A percentile compares a stretch with the other conserved stretches of the same genome.
Conservation (phyloP, 2,329 filamentous ascomycete genomes). For the Pseudogymnoascus sp. region DNA sequence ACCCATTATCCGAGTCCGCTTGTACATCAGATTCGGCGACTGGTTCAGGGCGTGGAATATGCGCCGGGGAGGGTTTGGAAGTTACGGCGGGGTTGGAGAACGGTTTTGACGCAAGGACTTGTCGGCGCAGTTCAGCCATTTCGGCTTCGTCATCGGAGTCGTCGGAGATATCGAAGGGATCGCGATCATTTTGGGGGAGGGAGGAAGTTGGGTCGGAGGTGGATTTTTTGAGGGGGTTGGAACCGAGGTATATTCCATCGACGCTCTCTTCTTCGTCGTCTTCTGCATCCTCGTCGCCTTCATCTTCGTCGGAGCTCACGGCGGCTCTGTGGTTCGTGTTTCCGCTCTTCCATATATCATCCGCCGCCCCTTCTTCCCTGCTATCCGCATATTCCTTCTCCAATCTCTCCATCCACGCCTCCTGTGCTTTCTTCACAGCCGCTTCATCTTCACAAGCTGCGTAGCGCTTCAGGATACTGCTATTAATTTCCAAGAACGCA, state of each 20-base stretch:
- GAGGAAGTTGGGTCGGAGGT: background rate
- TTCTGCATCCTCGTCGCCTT: constrained; percentile 37
- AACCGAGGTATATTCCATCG: constrained; percentile 52
- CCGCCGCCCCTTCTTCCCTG: constrained; percentile 51
- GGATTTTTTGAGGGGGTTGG: constrained; percentile 33
- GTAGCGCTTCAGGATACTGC: constrained; percentile 71
- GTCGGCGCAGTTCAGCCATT: constrained; percentile 86
- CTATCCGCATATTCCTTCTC: constrained; percentile 84
- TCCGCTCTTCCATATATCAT: constrained; percentile 83
- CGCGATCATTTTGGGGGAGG: constrained; percentile 30
- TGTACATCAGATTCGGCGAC: constrained; percentile 53
- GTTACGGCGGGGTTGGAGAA: constrained; percentile 56
- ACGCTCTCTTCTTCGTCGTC: constrained; percentile 39
- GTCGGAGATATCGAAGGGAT: constrained; percentile 70
- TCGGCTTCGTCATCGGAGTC: constrained; percentile 70
- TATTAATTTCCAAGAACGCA: constrained; percentile 87
- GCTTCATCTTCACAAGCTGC: constrained; percentile 75
- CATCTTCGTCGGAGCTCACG: constrained; percentile 47
- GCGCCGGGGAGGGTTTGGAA: constrained; percentile 42
- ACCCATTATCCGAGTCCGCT: constrained; percentile 60
- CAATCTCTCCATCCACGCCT: constrained; percentile 80
- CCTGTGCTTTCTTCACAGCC: constrained; percentile 74
- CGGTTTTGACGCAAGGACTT: constrained; percentile 84
- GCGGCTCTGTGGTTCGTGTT: constrained; percentile 66
- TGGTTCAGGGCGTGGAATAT: constrained; percentile 47